A percentile compares a stretch with the other conserved stretches of the same genome.
Conservation (phyloP, 228 moss, liverwort and hornwort species). For the Sphagnum fallax region DNA sequence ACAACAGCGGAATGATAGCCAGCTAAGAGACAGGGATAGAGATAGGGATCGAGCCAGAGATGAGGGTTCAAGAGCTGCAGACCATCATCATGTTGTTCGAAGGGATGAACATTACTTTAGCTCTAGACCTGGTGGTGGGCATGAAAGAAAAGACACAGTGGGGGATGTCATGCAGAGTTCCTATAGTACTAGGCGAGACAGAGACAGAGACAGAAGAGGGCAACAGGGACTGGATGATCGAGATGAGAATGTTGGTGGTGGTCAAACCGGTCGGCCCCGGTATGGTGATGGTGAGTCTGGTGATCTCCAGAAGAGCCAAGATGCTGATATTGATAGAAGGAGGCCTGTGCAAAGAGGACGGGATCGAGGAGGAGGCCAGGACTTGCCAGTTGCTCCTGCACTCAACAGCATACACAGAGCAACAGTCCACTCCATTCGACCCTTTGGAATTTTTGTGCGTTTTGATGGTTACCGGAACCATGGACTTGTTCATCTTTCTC, state of each 20-base stretch:
- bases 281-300: constrained; percentile 23
- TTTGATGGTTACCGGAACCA: constrained; percentile 72
- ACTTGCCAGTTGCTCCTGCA: constrained; percentile 34
- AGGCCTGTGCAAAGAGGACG: constrained; percentile 16
- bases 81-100: constrained; percentile 9
- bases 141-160: constrained; percentile 8
- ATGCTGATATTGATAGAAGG: constrained; percentile 21
- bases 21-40: constrained; percentile 7
- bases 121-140: constrained; percentile 8
- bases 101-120: constrained; percentile 12
- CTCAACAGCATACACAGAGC: constrained; percentile 68
- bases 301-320: constrained; percentile 26
- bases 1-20: not conserved
- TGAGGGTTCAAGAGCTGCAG: constrained; percentile 8
- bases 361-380: constrained; percentile 22
- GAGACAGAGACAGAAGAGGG: constrained; percentile 18
- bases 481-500: constrained; percentile 72
- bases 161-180: constrained; percentile 3
- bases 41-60: constrained; percentile 14
- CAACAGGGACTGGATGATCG: constrained; percentile 14
- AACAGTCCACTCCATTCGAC: constrained; percentile 64
- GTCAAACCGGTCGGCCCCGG: constrained; percentile 2
- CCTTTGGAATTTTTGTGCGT: constrained; percentile 72
- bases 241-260: constrained; percentile 5
- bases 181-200: constrained; percentile 7